A percentile compares a stretch with the other conserved stretches of the same genome.
Evolutionary conservation across 345 rosid genomes (phyloP).

Genomic region (Linum trigynum): DNA sequence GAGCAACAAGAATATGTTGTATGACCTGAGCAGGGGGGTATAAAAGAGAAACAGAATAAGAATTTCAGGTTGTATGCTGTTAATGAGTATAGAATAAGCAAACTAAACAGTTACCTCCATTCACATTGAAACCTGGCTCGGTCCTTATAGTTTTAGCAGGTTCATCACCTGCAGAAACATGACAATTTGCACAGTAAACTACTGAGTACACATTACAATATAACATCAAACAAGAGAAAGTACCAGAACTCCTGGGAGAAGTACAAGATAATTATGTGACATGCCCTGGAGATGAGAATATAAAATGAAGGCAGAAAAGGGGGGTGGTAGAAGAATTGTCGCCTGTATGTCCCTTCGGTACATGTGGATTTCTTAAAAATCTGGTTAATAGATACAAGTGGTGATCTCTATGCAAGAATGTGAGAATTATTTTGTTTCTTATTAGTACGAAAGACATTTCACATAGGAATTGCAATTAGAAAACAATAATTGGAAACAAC

Average conservation of each 20-base stretch:
- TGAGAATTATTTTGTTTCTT: too few relatives aligned
- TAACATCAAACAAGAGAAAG: neutral
- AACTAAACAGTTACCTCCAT: neutral
- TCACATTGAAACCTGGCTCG: neutral
- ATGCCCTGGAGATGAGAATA: too few relatives aligned
- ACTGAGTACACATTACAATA: neutral
- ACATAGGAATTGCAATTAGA: conserved; percentile 2
- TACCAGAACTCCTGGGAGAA: too few relatives aligned
- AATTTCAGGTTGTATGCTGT: neutral
- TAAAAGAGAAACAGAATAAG: neutral
- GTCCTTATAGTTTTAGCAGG: neutral
- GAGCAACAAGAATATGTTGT: conserved; percentile 1
- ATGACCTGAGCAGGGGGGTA: neutral
- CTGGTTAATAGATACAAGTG: too few relatives aligned
- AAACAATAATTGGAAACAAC: neutral
- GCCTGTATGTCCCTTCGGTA: too few relatives aligned
- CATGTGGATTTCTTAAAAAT: too few relatives aligned
- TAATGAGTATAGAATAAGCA: neutral
- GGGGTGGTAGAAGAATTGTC: too few relatives aligned
- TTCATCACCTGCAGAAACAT: neutral
- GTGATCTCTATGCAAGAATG: too few relatives aligned
- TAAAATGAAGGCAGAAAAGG: too few relatives aligned
- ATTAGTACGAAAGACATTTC: neutral
- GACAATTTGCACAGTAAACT: neutral
- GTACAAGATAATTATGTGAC: too few relatives aligned